Conservation (phyloP, 148 eudicot species). For the Pouteria glomerata region DNA sequence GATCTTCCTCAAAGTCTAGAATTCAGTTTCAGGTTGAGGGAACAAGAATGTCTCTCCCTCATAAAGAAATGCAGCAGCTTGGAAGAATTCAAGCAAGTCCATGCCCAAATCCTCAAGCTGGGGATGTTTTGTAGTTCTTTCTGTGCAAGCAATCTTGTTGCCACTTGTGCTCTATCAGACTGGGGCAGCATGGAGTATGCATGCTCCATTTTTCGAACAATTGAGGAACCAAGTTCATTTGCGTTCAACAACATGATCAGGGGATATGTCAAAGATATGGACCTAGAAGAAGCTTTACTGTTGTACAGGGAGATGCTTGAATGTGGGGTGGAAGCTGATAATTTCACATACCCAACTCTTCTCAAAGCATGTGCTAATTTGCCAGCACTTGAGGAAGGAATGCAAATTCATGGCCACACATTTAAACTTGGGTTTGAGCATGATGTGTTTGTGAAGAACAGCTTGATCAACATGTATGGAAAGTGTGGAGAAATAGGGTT, state of each 20-base stretch:
- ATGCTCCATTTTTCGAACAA: conserved; percentile 30
- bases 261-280: conserved; percentile 33
- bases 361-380: conserved; percentile 44
- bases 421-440: conserved; percentile 35
- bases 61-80: conserved; percentile 40
- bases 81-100: conserved; percentile 45
- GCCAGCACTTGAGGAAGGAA: conserved; percentile 26
- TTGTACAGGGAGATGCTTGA: conserved; percentile 38
- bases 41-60: conserved; percentile 41
- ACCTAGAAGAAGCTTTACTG: conserved; percentile 21
- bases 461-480: conserved; percentile 53
- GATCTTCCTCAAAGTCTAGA: conserved; percentile 23
- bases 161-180: conserved; percentile 43
- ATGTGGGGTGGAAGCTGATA: conserved; percentile 33
- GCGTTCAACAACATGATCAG: conserved; percentile 47
- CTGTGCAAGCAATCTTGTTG: conserved; percentile 37
- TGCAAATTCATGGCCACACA: conserved; percentile 40
- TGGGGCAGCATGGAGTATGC: conserved; percentile 54
- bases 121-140: conserved; percentile 37
- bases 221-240: conserved; percentile 39
- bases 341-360: conserved; percentile 44
- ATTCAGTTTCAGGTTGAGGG: conserved; percentile 17
- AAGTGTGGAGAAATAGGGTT: conserved; percentile 34
- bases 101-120: conserved; percentile 36
- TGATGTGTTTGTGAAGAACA: conserved; percentile 44